Evolutionary conservation across 202 grass and related monocot species (phyloP), one percentile per base, ranked within the genome.

Genomic region (Thinopyrum obtusiflorum): DNA sequence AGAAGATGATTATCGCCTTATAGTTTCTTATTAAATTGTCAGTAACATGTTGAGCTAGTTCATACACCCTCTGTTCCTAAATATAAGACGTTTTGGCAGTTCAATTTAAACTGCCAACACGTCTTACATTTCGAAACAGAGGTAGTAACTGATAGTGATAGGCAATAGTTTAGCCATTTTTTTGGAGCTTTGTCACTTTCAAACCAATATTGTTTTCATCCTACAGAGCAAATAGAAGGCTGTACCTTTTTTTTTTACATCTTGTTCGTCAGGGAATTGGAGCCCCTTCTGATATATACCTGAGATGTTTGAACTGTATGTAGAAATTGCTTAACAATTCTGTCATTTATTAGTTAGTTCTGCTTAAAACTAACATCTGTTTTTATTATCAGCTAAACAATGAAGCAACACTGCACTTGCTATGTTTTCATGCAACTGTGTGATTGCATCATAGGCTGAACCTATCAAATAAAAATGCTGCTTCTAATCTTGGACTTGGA

Each of bases 311-410:
- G 11, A 46, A 46, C 42, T 39, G 39, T 88, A 28, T 64, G 15
- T 62, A 25, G 2, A 62, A 27, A 60, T 36, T 49, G 7, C 10
- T 27, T 71, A 55, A 17, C 6, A 14, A 23, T 81, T 37, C 29
- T 47, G 73, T 44, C 33, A 53, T 86, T 33, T 26, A 23, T 76
- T 24, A 77, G 47, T 29, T 69, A 55, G 39, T 71, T 84, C 15
- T 73, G 57, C 26, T 67, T 51, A 33, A 46, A 62, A 18, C 12
- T 25, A 63, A 64, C 44, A 31, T 59, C 69, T 42, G 10, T 64
- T 57, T 55, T n/a, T 73, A 18, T 76, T 68, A 61, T 68, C 2
- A 24, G 27, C 20, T 85, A 76, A 82, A 23, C 2, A 77, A 21
- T 26, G 4, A 25, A 61, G 11, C 14, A 72, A 5, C 13, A 81